Conservation (phyloP, 2,329 filamentous ascomycete species). For the Hypoxylon sp. region DNA sequence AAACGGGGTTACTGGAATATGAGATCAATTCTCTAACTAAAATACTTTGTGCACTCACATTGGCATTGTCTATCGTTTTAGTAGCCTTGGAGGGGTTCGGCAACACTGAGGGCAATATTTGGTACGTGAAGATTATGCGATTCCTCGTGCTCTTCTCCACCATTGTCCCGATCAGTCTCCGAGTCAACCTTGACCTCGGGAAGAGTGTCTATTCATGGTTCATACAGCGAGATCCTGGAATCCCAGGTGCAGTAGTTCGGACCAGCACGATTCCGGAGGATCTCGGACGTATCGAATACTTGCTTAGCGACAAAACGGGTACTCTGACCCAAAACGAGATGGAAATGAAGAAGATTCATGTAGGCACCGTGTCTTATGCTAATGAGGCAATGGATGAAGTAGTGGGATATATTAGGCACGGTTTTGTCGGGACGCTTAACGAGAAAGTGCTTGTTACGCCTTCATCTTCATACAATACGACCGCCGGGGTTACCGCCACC, state of each 20-base stretch:
- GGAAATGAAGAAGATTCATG: conserved; percentile 99
- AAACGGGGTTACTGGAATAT: conserved; percentile 92
- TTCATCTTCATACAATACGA: conserved; percentile 77
- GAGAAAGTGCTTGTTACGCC: conserved; percentile 77
- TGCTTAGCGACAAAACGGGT: conserved; percentile 98
- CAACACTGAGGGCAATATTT: conserved; percentile 74
- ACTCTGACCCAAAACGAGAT: conserved; percentile 98
- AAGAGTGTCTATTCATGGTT: conserved; percentile 97
- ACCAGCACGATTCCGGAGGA: conserved; percentile 99
- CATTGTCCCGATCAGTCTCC: conserved; percentile 95
- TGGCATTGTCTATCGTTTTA: conserved; percentile 87
- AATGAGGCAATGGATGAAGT: conserved; percentile 99
- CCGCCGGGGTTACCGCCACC: conserved; percentile 75
- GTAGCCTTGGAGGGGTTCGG: conserved; percentile 89
- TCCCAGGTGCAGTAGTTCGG: conserved; percentile 91
- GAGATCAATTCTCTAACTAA: conserved; percentile 99
- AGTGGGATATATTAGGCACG: conserved; percentile 84
- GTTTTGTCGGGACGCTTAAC: conserved; percentile 71
- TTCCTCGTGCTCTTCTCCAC: conserved; percentile 99
- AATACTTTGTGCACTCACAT: conserved; percentile 90
- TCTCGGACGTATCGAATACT: conserved; percentile 93
- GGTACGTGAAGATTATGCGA: conserved; percentile 99
- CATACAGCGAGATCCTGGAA: conserved; percentile 91
- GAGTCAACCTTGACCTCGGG: conserved; percentile 96
- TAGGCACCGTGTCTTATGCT: conserved; percentile 97